phyloP scores from a whole-genome alignment of 2,329 filamentous ascomycete genomes.

The Zymoseptoria ardabiliae region DNA sequence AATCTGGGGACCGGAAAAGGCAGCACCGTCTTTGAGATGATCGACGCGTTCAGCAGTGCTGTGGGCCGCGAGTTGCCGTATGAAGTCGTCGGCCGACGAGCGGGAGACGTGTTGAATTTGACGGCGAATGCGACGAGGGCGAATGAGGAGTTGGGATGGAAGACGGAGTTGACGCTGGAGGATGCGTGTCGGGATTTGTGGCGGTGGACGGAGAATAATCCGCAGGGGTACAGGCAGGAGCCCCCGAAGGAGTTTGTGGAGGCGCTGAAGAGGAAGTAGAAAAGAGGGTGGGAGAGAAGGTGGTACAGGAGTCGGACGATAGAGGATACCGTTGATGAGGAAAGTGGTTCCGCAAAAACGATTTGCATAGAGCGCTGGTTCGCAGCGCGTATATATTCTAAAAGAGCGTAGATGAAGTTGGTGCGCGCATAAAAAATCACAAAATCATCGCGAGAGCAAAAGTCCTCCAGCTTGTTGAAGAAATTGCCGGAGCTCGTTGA shows the following conservation, averaged over 20 bases:
- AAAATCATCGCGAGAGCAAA: neutral
- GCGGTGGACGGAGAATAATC: slow-evolving; percentile 97
- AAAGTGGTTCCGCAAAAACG: neutral
- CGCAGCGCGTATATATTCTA: neutral
- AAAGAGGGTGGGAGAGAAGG: neutral
- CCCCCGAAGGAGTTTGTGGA: slow-evolving; percentile 78
- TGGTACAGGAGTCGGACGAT: neutral
- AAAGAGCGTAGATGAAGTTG: neutral
- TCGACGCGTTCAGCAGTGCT: slow-evolving; percentile 83
- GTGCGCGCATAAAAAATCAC: neutral
- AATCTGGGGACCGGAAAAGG: slow-evolving; percentile 92
- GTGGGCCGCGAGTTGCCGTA: slow-evolving; percentile 83
- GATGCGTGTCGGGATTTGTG: slow-evolving; percentile 90
- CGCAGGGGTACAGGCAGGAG: slow-evolving; percentile 84
- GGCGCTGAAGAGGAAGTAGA: slow-evolving; percentile 29
- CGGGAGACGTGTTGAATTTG: slow-evolving; percentile 87
- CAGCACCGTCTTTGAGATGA: slow-evolving; percentile 94
- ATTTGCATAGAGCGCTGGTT: neutral
- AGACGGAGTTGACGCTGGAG: slow-evolving; percentile 82
- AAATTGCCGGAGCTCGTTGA: neutral
- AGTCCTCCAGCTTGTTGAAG: neutral
- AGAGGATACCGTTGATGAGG: neutral
- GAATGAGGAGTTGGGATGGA: slow-evolving; percentile 85
- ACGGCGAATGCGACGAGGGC: slow-evolving; percentile 85
- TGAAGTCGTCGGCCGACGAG: slow-evolving; percentile 72